These are phyloP conservation scores for Coccomyxa sp. DNA, from an alignment of 139 green algal species.

Conservation along the genomic window DNA sequence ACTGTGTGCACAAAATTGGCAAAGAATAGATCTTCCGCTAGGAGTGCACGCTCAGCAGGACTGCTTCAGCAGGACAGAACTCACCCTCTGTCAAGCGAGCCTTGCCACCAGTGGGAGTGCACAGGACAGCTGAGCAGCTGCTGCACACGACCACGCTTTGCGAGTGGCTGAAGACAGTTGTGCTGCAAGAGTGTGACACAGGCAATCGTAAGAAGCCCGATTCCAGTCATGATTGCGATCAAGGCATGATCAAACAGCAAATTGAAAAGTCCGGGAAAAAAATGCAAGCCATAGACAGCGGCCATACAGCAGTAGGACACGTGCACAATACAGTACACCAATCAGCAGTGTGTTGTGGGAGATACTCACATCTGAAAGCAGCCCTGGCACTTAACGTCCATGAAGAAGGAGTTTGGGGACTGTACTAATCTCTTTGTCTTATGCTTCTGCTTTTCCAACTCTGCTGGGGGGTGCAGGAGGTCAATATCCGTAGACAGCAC, in stretches of 20 bases:
- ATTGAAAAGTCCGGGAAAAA: too few relatives aligned
- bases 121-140: conserved; percentile 93
- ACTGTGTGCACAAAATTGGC: neutral
- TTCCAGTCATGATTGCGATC: too few relatives aligned
- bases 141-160: conserved; percentile 97
- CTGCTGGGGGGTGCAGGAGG: conserved; percentile 91
- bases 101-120: conserved; percentile 82
- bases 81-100: conserved; percentile 6
- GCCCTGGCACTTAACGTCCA: conserved; percentile 97
- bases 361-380: conserved; percentile 87
- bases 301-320: too few relatives aligned
- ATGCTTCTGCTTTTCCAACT: conserved; percentile 93
- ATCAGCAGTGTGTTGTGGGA: neutral
- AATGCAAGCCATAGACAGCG: too few relatives aligned
- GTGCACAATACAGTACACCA: neutral
- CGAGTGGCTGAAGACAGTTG: conserved; percentile 97
- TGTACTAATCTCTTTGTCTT: conserved; percentile 96
- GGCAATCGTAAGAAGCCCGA: too few relatives aligned
- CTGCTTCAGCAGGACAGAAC: neutral
- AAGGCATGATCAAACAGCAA: too few relatives aligned
- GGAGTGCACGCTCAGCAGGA: neutral
- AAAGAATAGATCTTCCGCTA: neutral
- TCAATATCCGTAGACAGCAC: conserved; percentile 88
- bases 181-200: conserved; percentile 55
- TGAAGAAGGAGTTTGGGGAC: conserved; percentile 85